Evolutionary conservation across 305 asterid genomes (phyloP).

Genomic region (Fraxinus albicans): DNA sequence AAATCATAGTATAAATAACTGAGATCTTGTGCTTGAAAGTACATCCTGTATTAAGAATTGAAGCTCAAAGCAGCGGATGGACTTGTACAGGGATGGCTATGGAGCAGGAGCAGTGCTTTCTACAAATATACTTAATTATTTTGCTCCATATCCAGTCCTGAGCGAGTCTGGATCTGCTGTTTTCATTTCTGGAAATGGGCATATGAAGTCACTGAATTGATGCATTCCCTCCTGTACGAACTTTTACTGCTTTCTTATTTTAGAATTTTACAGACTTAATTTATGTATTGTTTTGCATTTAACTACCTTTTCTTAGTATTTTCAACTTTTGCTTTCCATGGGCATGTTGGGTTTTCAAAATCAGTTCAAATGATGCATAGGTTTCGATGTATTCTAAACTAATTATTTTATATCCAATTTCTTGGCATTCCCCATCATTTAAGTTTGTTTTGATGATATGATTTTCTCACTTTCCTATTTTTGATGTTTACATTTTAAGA

Average conservation of each 20-base stretch:
- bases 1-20: not conserved
- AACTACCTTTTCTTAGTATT: not conserved
- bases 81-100: constrained; percentile 24
- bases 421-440: not conserved
- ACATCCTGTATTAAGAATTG: not conserved
- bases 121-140: not conserved
- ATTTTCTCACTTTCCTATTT: not conserved
- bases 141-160: constrained; percentile 41
- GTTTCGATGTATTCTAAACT: not conserved
- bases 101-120: constrained; percentile 16
- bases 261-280: not conserved
- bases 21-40: not conserved
- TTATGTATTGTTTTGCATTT: not conserved
- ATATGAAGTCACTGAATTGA: not conserved
- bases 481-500: not conserved
- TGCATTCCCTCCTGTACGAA: not conserved
- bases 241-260: not conserved
- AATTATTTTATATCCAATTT: not conserved
- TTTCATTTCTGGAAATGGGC: not conserved
- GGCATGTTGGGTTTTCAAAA: not conserved
- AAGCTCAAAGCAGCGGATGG: constrained; percentile 10
- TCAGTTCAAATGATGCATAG: not conserved
- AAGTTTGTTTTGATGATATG: not conserved
- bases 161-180: constrained; percentile 28
- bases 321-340: not conserved